These are phyloP conservation scores for Paraphoma chrysanthemicola DNA, from an alignment of 2,329 filamentous ascomycete genomes.

Conservation along the genomic window DNA sequence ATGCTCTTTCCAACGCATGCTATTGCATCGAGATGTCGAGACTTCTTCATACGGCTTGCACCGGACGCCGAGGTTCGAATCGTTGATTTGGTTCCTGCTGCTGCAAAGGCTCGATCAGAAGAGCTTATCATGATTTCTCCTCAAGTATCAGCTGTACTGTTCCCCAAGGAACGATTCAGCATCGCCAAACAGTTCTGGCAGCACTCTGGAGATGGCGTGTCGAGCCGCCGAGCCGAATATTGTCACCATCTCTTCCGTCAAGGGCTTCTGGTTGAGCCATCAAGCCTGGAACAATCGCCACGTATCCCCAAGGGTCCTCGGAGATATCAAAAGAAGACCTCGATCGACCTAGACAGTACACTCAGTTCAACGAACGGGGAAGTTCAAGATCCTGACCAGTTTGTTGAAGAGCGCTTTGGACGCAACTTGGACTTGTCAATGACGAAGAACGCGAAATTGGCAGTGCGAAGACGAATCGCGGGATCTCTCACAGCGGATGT, in stretches of 20 bases:
- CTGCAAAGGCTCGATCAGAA: conserved; percentile 59
- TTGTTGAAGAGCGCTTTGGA: conserved; percentile 93
- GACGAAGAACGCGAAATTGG: conserved; percentile 81
- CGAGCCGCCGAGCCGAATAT: conserved; percentile 89
- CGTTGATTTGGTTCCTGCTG: conserved; percentile 70
- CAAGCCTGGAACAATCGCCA: conserved; percentile 44
- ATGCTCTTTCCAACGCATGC: conserved; percentile 81
- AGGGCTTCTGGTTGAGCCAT: conserved; percentile 65
- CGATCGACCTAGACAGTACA: conserved; percentile 52
- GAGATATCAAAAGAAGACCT: conserved; percentile 74
- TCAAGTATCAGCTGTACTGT: conserved; percentile 66
- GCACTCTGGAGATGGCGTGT: conserved; percentile 90
- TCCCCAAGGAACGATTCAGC: conserved; percentile 69
- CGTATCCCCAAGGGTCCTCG: conserved; percentile 72
- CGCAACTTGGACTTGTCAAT: conserved; percentile 84
- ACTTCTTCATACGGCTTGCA: conserved; percentile 72
- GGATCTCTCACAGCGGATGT: conserved; percentile 79
- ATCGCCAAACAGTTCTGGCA: conserved; percentile 97
- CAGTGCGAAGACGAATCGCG: conserved; percentile 85
- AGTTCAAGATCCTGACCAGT: conserved; percentile 73
- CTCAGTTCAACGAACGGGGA: conserved; percentile 40
- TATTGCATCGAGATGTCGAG: conserved; percentile 74
- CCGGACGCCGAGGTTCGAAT: conserved; percentile 62
- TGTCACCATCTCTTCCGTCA: conserved; percentile 78
- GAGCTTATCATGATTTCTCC: conserved; percentile 53